Evolutionary conservation across 169 alveolate genomes (phyloP).

Genomic region (Cyclospora cayetanensis): DNA sequence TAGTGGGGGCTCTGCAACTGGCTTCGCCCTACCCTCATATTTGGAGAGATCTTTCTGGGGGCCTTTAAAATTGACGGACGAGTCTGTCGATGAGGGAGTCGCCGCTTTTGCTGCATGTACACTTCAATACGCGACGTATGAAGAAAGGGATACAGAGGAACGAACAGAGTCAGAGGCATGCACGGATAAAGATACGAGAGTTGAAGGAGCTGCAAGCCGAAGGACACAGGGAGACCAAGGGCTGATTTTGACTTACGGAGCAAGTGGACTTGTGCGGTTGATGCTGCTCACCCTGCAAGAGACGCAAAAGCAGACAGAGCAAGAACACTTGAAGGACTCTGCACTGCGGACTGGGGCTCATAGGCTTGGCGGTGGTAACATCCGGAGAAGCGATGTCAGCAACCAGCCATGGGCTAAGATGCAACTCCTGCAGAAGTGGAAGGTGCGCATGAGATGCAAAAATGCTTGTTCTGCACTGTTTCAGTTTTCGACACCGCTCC

Average conservation of each 20-base stretch:
- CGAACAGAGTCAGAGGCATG: neutral
- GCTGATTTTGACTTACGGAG: neutral
- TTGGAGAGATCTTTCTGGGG: neutral
- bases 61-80: neutral
- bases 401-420: neutral
- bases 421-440: conserved; percentile 20
- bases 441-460: neutral
- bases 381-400: neutral
- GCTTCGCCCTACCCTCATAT: neutral
- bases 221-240: neutral
- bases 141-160: neutral
- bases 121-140: neutral
- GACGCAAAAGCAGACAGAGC: neutral
- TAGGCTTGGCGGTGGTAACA: neutral
- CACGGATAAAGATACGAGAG: no score
- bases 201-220: neutral
- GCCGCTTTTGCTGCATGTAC: neutral
- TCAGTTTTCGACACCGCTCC: neutral
- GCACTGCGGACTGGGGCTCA: neutral
- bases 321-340: neutral
- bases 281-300: neutral
- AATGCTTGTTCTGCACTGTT: no score
- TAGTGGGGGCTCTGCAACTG: neutral
- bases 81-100: neutral
- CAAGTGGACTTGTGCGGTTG: neutral